Conservation (phyloP, 768 basidiomycete genomes). For the Mycena olivaceomarginata region DNA sequence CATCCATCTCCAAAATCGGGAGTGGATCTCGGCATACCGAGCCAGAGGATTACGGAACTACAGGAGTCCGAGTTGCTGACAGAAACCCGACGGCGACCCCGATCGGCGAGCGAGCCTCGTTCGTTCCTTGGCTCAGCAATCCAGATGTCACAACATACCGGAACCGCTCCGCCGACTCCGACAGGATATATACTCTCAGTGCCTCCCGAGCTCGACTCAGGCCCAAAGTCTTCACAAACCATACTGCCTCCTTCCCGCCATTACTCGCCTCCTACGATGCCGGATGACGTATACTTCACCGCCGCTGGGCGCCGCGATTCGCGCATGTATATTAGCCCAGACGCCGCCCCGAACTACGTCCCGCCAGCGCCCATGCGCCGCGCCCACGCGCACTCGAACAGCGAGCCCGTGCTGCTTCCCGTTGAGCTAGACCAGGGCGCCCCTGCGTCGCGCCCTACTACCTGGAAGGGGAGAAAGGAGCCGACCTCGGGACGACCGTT, state of each 20-base stretch:
- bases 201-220: constrained; percentile 1
- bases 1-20: constrained; percentile 21
- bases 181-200: constrained; percentile 31
- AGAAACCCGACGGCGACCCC: constrained; percentile 34
- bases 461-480: constrained; percentile 29
- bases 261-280: constrained; percentile 27
- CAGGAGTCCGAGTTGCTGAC: constrained; percentile 26
- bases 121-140: constrained; percentile 34
- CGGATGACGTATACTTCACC: constrained; percentile 44
- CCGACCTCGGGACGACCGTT: constrained; percentile 33
- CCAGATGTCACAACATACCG: constrained; percentile 15
- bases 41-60: constrained; percentile 18
- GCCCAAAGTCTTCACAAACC: constrained; percentile 16
- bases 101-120: constrained; percentile 44
- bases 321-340: constrained; percentile 38
- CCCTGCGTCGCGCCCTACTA: constrained; percentile 20
- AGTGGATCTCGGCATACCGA: constrained; percentile 13
- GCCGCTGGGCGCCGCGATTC: constrained; percentile 44
- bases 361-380: constrained; percentile 25
- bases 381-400: constrained; percentile 37
- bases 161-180: constrained; percentile 34
- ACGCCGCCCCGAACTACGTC: constrained; percentile 16
- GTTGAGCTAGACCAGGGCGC: background rate
- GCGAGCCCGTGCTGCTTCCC: constrained; percentile 22
- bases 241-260: constrained; percentile 23